A percentile compares a stretch with the other conserved stretches of the same genome.
Conservation (phyloP, 1,139 yeast genomes). For the Candida albicans region DNA sequence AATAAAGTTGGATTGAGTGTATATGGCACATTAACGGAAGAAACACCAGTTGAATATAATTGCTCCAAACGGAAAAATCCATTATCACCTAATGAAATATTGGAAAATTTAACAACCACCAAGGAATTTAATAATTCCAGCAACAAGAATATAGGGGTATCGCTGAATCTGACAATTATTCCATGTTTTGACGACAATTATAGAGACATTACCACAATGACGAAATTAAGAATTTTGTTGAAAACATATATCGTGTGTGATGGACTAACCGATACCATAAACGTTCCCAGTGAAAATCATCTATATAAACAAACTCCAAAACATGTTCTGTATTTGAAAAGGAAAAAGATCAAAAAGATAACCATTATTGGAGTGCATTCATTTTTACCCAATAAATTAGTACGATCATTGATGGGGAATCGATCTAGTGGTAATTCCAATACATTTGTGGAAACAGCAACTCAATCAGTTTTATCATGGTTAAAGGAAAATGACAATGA, state of each 20-base stretch:
- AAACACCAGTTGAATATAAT: conserved; percentile 38
- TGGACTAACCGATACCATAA: not conserved
- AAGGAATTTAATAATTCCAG: conserved; percentile 6
- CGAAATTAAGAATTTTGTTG: conserved; percentile 38
- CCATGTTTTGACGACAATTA: conserved; percentile 21
- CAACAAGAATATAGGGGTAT: conserved; percentile 3
- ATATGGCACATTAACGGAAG: conserved; percentile 39
- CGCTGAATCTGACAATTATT: too few relatives aligned
- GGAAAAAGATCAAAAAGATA: conserved; percentile 27
- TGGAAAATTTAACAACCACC: conserved; percentile 20
- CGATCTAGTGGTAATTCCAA: conserved; percentile 44
- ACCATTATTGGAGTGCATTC: conserved; percentile 52
- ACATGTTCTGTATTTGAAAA: conserved; percentile 19
- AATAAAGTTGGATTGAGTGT: conserved; percentile 36
- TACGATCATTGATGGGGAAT: conserved; percentile 46
- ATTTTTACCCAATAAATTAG: conserved; percentile 54
- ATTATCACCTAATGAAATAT: conserved; percentile 36
- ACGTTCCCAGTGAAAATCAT: conserved; percentile 28
- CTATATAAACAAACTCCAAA: conserved; percentile 25
- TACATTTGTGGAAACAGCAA: conserved; percentile 34
- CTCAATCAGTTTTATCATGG: conserved; percentile 43
- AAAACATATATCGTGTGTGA: conserved; percentile 30
- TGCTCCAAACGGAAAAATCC: conserved; percentile 32
- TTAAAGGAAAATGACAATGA: conserved; percentile 25
- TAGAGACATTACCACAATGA: conserved; percentile 39